Evolutionary conservation across 179 eudicot species (phyloP).

Genomic region (Sideroxylon spinosum): DNA sequence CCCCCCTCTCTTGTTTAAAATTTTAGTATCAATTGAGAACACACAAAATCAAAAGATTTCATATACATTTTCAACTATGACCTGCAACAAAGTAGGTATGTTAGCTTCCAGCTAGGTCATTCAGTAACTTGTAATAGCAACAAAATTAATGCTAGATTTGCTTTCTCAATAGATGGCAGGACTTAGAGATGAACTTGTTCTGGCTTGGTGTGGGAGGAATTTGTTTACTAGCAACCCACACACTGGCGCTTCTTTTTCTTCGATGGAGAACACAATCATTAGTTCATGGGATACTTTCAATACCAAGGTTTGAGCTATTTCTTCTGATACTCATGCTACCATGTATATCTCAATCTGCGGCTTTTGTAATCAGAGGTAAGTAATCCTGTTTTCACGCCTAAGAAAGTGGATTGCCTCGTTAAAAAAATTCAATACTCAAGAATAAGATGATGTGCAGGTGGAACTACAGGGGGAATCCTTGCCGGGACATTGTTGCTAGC

Average conservation of each 20-base stretch:
- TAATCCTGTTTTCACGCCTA: background rate
- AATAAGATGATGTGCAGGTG: conserved; percentile 9
- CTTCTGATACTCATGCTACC: conserved; percentile 24
- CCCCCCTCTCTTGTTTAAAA: background rate
- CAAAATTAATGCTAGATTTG: background rate
- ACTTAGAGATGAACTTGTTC: conserved; percentile 24
- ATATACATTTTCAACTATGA: background rate
- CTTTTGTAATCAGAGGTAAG: conserved; percentile 25
- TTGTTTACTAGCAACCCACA: conserved; percentile 13
- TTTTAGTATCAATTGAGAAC: background rate
- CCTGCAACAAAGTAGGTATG: background rate
- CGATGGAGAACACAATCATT: conserved; percentile 18
- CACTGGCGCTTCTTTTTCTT: conserved; percentile 6
- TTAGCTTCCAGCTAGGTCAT: background rate
- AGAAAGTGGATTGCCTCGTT: background rate
- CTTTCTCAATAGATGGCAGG: conserved; percentile 18
- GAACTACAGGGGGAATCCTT: conserved; percentile 22
- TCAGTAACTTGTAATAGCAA: background rate
- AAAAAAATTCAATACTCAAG: background rate
- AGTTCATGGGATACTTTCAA: conserved; percentile 15
- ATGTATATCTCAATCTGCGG: conserved; percentile 22
- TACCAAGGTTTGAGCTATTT: conserved; percentile 24
- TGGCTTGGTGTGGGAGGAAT: conserved; percentile 26
- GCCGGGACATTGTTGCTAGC: conserved; percentile 20
- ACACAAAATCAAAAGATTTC: background rate